Base-by-base conservation (phyloP, 495 filamentous ascomycete species). In the Lichenothelia convexa region DNA sequence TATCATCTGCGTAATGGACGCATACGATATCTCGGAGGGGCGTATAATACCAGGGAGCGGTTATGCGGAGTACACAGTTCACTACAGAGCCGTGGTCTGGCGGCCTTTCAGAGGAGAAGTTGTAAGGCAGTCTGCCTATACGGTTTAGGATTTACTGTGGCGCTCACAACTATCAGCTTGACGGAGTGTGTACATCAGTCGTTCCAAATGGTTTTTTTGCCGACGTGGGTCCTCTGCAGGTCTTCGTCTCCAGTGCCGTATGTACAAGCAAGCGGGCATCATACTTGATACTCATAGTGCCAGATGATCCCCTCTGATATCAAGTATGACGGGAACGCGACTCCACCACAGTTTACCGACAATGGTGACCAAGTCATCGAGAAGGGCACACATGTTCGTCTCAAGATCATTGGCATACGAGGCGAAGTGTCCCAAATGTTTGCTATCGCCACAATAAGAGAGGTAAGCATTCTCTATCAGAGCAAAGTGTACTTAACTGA, bases 371-470 rank as follows among this genome's bases (percentile, higher is more conserved):
- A 85, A 48, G 78, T 86, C 11, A 93, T 95, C 48, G 85, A 93
- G 56, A 83, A 83, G 29, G 85, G 82, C 21, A 85, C 87, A 7
- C 85, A 92, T 51, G 67, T 97, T 44, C 80, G 89, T 12, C 73
- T 94, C 40, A 93, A 93, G 58, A 75, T 97, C 33, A 76, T 93
- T 34, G 91, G 91, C 45, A 77, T 85, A 11, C 71, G 92, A 53
- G 82, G 75, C 35, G 89, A 94, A 48, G 80, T 95, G 31, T 83
- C 77, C 18, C 75, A 78, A 46, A 89, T 97, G 69, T 93, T 78
- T 64, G 89, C 87, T 21, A 92, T 95, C 55, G 91, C 84, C 27
- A 95, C 80, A 23, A 93, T 97, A 53, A 93, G 92, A 61, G 89
- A 94, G 46, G 60, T 52, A 45, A 22, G 45, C 35, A 29, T 23